Percentiles rank a stretch among this genome's conserved stretches.
These are phyloP conservation scores for Pythium myriotylum DNA, from an alignment of 352 stramenopile genomes.

Conservation along the genomic window DNA sequence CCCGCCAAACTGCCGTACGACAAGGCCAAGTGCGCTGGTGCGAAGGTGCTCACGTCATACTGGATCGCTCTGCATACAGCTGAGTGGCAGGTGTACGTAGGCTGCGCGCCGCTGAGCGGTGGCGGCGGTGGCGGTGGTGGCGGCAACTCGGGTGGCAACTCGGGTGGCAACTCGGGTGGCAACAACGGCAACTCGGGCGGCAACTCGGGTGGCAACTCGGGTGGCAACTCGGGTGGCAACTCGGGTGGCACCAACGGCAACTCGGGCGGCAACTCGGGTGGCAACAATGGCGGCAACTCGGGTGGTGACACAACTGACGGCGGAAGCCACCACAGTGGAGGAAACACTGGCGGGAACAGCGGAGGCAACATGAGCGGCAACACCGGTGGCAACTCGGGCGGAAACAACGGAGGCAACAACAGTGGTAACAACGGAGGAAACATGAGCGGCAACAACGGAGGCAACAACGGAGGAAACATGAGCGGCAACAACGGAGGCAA, in stretches of 20 bases:
- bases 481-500: background rate
- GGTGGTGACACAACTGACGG: slow-evolving; percentile 1
- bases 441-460: background rate
- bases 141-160: background rate
- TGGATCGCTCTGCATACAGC: slow-evolving; percentile 37
- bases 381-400: background rate
- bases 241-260: background rate
- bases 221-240: too few relatives aligned
- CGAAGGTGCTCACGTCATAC: slow-evolving; percentile 26
- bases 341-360: slow-evolving; percentile 5
- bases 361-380: slow-evolving; percentile 7
- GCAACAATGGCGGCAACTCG: background rate
- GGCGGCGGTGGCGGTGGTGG: slow-evolving; percentile 2
- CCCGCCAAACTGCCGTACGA: slow-evolving; percentile 21
- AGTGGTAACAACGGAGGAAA: background rate
- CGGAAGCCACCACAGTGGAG: slow-evolving; percentile 6
- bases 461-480: background rate
- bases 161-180: slow-evolving; percentile 3
- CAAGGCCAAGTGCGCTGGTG: slow-evolving; percentile 31
- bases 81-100: slow-evolving; percentile 37
- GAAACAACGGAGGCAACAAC: slow-evolving; percentile 4
- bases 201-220: background rate
- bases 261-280: slow-evolving; percentile 3
- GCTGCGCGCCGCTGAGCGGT: slow-evolving; percentile 32
- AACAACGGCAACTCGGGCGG: background rate